Evolutionary conservation across 2,329 filamentous ascomycete species (phyloP), one percentile per base, ranked within the genome.

Genomic region (Colletotrichum paranaense): DNA sequence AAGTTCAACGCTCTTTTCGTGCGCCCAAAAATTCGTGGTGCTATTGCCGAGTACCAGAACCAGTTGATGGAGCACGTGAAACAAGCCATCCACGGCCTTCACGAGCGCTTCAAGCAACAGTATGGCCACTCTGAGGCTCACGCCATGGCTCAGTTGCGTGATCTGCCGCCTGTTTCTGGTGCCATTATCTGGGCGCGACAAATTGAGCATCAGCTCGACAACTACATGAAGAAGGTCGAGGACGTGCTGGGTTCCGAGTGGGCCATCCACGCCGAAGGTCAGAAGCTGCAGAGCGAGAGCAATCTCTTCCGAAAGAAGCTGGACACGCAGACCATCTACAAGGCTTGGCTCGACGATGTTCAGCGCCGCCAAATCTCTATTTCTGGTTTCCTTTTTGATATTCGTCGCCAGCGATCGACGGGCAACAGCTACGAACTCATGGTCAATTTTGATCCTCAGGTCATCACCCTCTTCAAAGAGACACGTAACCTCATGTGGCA

Each of bases 1-100:
- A 98, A 98, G 81, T 99, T 99, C 89, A 99, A 99, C 81, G 97
- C 97, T 2, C 92, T 99, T 35, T 97, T 99, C 78, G 96, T 99
- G 69, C 92, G 97, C 73, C 97, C 97, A n/a, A 99, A 99, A 88
- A 98, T 99, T 84, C 93, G 97, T 76, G 95, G 97, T 77, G 97
- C 97, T 68, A 99, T 99, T 79, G 94, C 95, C 56, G 96, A 99
- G 84, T 99, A 99, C 81, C 97, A 99, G 83, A 97, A 96, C 5
- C 95, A 98, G 83, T 91, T 99, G 42, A 98, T 99, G 81, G 95
- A 98, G 78, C 98, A 97, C 78, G 97, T 99, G 78, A 98, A 98
- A 82, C 92, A 95, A 79, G 97, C 98, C 79, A 99, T 99, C 77
- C 92, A 94, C 56, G 92, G 92, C 5, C 88, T 99, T 32, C 97